These are phyloP conservation scores for Gossypium schwendimanii DNA, from an alignment of 441 rosid species.

Conservation along the genomic window DNA sequence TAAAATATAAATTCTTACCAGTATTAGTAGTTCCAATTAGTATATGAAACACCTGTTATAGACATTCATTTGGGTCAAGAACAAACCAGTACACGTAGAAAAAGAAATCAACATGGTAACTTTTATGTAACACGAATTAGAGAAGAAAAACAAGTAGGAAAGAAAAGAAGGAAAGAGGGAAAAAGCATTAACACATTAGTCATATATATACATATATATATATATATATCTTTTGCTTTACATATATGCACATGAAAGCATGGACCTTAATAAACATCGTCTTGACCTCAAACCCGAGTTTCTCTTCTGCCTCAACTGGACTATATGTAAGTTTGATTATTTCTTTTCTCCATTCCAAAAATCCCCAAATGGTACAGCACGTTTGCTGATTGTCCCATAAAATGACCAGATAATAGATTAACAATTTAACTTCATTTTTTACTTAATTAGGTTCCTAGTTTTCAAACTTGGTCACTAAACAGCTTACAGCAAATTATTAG, in stretches of 20 bases:
- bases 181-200: neutral
- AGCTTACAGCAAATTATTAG: neutral
- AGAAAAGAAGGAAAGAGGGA: neutral
- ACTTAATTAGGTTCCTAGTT: neutral
- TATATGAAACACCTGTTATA: conserved; percentile 58
- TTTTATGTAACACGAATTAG: neutral
- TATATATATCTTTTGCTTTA: neutral
- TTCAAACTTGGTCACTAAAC: neutral
- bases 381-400: neutral
- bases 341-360: neutral
- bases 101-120: neutral
- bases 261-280: neutral
- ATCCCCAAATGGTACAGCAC: neutral
- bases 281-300: neutral
- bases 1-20: conserved; percentile 30
- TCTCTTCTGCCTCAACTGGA: neutral
- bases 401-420: neutral
- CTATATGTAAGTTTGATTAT: neutral
- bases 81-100: neutral
- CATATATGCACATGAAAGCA: neutral
- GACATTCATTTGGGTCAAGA: conserved; percentile 18
- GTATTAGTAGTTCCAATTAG: conserved; percentile 53
- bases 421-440: neutral
- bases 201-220: neutral
- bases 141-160: neutral